phyloP scores from a whole-genome alignment of 2,329 filamentous ascomycete genomes.

The Cladophialophora immunda region DNA sequence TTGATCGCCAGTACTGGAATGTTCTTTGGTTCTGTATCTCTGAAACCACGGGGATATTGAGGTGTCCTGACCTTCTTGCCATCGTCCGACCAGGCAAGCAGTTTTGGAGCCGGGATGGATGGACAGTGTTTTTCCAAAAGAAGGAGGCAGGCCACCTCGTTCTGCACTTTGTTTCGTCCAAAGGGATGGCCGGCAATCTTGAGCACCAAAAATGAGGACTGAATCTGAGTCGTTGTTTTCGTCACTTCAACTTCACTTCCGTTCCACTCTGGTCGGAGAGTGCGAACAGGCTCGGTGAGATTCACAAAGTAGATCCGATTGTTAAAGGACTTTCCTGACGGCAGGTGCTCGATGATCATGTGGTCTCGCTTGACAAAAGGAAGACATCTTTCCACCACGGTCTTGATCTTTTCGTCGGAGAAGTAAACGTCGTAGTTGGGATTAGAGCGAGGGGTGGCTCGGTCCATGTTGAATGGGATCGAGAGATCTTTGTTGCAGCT shows the following conservation, averaged over 20 bases:
- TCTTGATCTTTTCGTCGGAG: conserved; percentile 33
- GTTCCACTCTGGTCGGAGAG: conserved; percentile 20
- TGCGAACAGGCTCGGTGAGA: conserved; percentile 24
- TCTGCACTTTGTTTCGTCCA: conserved; percentile 34
- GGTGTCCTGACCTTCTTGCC: conserved; percentile 32
- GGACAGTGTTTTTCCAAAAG: conserved; percentile 37
- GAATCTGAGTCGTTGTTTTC: conserved; percentile 5
- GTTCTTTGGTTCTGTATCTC: conserved; percentile 17
- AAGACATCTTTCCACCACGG: conserved; percentile 30
- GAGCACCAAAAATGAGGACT: conserved; percentile 31
- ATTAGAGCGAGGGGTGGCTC: conserved; percentile 30
- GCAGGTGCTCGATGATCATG: conserved; percentile 29
- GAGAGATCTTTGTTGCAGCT: conserved; percentile 7
- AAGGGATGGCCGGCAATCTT: conserved; percentile 34
- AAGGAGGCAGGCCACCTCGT: conserved; percentile 35
- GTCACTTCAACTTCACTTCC: conserved; percentile 19
- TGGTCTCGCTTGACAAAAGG: conserved; percentile 30
- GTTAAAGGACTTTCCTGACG: conserved; percentile 38
- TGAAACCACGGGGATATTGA: conserved; percentile 25
- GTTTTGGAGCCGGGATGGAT: conserved; percentile 30
- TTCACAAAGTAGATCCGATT: conserved; percentile 39
- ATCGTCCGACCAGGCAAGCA: conserved; percentile 38
- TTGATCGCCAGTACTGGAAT: conserved; percentile 16
- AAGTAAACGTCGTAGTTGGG: conserved; percentile 38
- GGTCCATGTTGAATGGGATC: conserved; percentile 7